phyloP scores from a whole-genome alignment of 2,329 filamentous ascomycete genomes.

The Cordyceps javanica region DNA sequence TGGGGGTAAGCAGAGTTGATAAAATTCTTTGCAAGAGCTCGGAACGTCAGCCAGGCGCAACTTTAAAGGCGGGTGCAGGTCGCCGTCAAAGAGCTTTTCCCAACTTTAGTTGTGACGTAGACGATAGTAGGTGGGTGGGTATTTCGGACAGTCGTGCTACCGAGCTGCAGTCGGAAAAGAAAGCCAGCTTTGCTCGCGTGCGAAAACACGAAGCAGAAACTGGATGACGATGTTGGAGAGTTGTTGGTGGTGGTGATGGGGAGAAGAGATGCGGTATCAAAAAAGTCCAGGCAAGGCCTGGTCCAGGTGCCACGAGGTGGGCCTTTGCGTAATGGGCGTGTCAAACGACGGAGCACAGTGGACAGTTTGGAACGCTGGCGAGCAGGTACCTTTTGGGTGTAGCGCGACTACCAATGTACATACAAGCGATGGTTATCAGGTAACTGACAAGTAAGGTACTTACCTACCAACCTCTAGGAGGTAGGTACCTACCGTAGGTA shows the following conservation, averaged over 20 bases:
- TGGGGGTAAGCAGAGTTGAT: not conserved
- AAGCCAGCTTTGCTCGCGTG: slow-evolving; percentile 10
- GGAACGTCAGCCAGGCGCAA: slow-evolving; percentile 14
- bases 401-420: not conserved
- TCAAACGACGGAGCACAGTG: not conserved
- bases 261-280: slow-evolving; percentile 14
- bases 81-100: slow-evolving; percentile 32
- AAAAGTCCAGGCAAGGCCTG: slow-evolving; percentile 11
- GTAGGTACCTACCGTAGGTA: no score
- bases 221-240: slow-evolving; percentile 5
- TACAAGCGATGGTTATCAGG: not conserved
- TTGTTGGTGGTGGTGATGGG: slow-evolving; percentile 16
- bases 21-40: not conserved
- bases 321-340: slow-evolving; percentile 33
- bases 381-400: not conserved
- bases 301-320: slow-evolving; percentile 32
- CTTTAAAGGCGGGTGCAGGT: slow-evolving; percentile 36
- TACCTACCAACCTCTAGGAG: no score
- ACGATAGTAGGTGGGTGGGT: slow-evolving; percentile 15
- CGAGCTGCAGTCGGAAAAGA: not conserved
- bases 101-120: slow-evolving; percentile 14
- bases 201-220: slow-evolving; percentile 5
- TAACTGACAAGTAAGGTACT: not conserved
- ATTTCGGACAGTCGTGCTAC: not conserved
- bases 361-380: not conserved